A percentile compares a stretch with the other conserved stretches of the same genome.
Conservation (phyloP, 371 early-diverging fungal species). For the Apophysomyces trapeziformis region DNA sequence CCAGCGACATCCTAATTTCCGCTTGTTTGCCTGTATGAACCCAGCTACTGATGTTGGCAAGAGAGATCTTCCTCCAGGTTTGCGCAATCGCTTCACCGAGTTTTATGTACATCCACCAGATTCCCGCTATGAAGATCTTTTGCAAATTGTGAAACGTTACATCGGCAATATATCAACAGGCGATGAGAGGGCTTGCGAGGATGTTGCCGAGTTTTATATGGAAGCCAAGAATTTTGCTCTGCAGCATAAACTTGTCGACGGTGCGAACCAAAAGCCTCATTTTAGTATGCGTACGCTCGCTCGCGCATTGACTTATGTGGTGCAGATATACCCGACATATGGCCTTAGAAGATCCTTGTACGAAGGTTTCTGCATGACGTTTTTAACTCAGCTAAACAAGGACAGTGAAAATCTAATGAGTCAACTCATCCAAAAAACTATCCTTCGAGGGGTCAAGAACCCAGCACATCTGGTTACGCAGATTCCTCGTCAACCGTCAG, state of each 20-base stretch:
- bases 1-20: constrained; percentile 92
- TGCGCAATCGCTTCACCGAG: constrained; percentile 94
- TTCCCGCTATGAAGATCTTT: constrained; percentile 78
- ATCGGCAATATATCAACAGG: constrained; percentile 63
- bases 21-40: constrained; percentile 99
- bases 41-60: constrained; percentile 99
- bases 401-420: constrained; percentile 69
- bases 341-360: constrained; percentile 83
- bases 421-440: constrained; percentile 63
- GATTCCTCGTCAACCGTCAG: constrained; percentile 68
- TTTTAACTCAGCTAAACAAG: constrained; percentile 87
- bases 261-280: constrained; percentile 90
- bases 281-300: constrained; percentile 95
- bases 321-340: constrained; percentile 73
- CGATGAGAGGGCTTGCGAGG: constrained; percentile 67
- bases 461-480: constrained; percentile 63
- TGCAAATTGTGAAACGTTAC: constrained; percentile 81
- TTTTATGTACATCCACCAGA: constrained; percentile 95
- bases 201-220: constrained; percentile 89
- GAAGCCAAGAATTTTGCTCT: constrained; percentile 74
- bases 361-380: constrained; percentile 96
- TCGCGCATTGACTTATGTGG: constrained; percentile 86
- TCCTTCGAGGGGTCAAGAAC: constrained; percentile 71
- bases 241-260: constrained; percentile 83
- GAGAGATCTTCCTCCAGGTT: constrained; percentile 91